These are phyloP conservation scores for Wilhelminamyces savonicus DNA, from an alignment of 805 yeast species.

Conservation along the genomic window DNA sequence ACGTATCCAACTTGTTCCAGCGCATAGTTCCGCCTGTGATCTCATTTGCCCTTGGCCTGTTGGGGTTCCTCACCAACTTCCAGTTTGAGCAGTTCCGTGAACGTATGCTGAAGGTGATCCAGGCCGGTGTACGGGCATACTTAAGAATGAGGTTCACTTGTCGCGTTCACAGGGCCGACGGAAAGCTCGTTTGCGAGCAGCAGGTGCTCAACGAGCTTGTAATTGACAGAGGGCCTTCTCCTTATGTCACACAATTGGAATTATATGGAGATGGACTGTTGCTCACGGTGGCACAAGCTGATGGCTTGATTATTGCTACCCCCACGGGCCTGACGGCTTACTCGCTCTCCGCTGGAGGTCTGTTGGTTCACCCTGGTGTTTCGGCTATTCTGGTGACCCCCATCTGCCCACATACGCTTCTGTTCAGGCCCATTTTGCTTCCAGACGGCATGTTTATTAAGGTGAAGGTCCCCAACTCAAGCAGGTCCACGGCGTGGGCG, in stretches of 20 bases:
- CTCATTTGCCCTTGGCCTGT: conserved; percentile 38
- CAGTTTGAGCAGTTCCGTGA: conserved; percentile 66
- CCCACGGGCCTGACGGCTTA: conserved; percentile 98
- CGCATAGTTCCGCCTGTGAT: conserved; percentile 43
- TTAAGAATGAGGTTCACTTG: conserved; percentile 86
- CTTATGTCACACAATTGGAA: conserved; percentile 85
- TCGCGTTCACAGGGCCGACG: conserved; percentile 49
- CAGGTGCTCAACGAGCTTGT: conserved; percentile 88
- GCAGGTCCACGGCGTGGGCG: conserved; percentile 93
- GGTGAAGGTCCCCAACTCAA: conserved; percentile 70
- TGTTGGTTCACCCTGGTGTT: conserved; percentile 89
- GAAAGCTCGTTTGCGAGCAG: conserved; percentile 53
- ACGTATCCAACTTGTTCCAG: conserved; percentile 37
- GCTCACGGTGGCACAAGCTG: conserved; percentile 88
- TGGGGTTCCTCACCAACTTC: conserved; percentile 62
- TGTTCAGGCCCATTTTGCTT: conserved; percentile 84
- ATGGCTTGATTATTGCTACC: conserved; percentile 86
- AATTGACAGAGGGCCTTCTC: conserved; percentile 90
- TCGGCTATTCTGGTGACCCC: conserved; percentile 92
- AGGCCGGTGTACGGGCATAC: conserved; percentile 66
- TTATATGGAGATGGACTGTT: conserved; percentile 82
- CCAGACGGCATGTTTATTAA: conserved; percentile 90
- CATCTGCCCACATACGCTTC: conserved; percentile 91
- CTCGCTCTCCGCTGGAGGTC: conserved; percentile 92
- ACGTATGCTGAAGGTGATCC: conserved; percentile 51